Conservation (phyloP, 129 eudicot species). For the Helianthus tuberosus region DNA sequence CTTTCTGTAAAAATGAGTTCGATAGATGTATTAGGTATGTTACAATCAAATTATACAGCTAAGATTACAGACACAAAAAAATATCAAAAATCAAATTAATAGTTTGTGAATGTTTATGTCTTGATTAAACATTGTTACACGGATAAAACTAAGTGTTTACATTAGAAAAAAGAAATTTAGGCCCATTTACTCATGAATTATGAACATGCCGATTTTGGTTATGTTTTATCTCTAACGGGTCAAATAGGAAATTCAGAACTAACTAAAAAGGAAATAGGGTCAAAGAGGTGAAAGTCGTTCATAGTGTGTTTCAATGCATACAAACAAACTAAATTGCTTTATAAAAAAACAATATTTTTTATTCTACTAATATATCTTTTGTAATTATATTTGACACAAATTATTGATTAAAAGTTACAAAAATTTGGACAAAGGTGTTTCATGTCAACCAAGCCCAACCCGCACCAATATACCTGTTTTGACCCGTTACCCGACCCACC, state of each 20-base stretch:
- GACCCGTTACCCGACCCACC: not conserved
- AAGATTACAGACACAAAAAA: not conserved
- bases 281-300: not conserved
- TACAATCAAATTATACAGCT: constrained; percentile 1
- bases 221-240: not conserved
- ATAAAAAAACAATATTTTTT: not conserved
- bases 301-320: not conserved
- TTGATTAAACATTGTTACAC: constrained; percentile 14
- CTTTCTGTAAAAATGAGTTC: constrained; percentile 57
- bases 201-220: not conserved
- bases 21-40: constrained; percentile 21
- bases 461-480: not conserved
- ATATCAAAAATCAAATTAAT: not conserved
- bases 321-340: not conserved
- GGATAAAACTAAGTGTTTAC: constrained; percentile 7
- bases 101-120: constrained; percentile 5
- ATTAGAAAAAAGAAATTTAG: not conserved
- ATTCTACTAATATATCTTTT: not conserved
- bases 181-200: constrained; percentile 4
- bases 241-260: not conserved
- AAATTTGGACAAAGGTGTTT: not conserved
- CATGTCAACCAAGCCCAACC: not conserved
- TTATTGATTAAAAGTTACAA: not conserved
- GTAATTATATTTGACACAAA: not conserved
- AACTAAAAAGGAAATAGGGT: not conserved